Evolutionary conservation across 2,329 filamentous ascomycete genomes (phyloP), one percentile per base, ranked within the genome.

Genomic region (Aspergillus costaricaensis): DNA sequence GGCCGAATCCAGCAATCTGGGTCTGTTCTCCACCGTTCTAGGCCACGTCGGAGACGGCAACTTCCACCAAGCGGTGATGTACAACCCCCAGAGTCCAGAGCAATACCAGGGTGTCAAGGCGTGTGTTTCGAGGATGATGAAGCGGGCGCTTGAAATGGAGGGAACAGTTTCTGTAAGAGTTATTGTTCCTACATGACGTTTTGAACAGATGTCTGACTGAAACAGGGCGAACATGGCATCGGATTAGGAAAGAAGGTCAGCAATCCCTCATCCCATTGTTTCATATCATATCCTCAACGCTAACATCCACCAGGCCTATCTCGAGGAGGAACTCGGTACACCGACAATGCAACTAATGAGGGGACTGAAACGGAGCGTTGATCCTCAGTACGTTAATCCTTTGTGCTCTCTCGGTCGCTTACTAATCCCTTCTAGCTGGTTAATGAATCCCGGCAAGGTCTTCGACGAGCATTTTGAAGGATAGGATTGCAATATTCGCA

Each of bases 1-100:
- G 79, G 89, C 90, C 72, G 91, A 96, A 70, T 89, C 95, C 84
- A 89, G 93, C 68, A 87, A 91, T 7, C 81, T 96, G 14, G 91
- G 91, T 0, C 79, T 96, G 2, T 95, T 96, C 72, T 91, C 91
- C 0, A 91, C 88, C 66, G 90, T 95, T 21, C 80, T 96, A 3
- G 92, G 92, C 2, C 92, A 96, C 72, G 88, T 96, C 57, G 92
- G 92, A 14, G 92, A 96, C 71, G 92, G 92, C 38, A 96, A 96
- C 76, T 96, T 96, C 79, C 92, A 96, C 74, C 89, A 92, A 75
- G 90, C 88, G 70, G 93, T 96, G 76, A 88, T 96, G 77, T 96
- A 96, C 74, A 86, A 93, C 76, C 84, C 84, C 19, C 82, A 80
- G 23, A 82, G 91, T 57, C 82, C 85, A 7, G 85, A 82, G 23